These are phyloP conservation scores for Trichosanthes truncata DNA, from an alignment of 306 rosid species.

Conservation along the genomic window DNA sequence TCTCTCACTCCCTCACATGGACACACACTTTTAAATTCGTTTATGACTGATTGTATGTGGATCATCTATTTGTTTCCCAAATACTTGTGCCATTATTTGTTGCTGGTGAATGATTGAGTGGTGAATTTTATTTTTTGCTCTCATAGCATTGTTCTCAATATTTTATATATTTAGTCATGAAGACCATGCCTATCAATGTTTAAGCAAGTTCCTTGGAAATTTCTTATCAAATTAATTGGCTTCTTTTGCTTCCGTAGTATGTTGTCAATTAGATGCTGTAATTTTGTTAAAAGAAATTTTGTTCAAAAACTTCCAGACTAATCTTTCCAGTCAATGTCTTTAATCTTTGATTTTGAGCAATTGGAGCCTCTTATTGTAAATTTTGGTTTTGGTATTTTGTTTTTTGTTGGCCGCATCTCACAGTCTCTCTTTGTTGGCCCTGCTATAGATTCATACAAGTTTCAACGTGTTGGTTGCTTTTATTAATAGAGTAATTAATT, in stretches of 20 bases:
- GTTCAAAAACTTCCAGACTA: neutral
- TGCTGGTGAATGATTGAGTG: neutral
- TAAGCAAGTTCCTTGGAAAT: neutral
- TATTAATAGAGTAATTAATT: too few relatives aligned
- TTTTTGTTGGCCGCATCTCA: too few relatives aligned
- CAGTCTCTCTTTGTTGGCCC: too few relatives aligned
- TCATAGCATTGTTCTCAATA: neutral
- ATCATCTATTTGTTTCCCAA: neutral
- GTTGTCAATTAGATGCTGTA: neutral
- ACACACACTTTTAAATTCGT: neutral
- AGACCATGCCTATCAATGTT: neutral
- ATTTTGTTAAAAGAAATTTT: neutral
- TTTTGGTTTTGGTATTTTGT: neutral
- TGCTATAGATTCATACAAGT: too few relatives aligned
- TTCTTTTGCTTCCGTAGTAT: neutral
- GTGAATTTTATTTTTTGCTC: neutral
- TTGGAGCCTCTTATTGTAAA: neutral
- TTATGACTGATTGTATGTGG: neutral
- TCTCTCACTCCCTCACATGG: neutral
- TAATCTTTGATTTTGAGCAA: neutral
- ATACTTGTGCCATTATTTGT: neutral
- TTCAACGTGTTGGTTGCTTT: too few relatives aligned
- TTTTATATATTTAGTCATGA: neutral
- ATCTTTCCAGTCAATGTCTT: neutral
- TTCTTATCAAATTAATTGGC: neutral